Conservation (phyloP, 2,329 filamentous ascomycete genomes). For the Zymoseptoria tritici region DNA sequence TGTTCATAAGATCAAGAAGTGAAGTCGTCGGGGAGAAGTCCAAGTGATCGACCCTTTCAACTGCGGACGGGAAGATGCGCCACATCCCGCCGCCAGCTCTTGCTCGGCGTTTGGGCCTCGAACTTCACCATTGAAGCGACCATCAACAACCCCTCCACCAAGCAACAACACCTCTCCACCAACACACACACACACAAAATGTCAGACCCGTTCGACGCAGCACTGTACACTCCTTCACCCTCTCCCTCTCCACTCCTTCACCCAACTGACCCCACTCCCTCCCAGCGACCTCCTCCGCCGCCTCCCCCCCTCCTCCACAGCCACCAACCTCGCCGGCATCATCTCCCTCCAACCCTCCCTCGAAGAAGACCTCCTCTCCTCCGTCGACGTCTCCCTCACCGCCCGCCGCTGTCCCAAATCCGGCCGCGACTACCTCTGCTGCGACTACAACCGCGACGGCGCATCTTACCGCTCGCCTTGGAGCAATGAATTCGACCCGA, state of each 20-base stretch:
- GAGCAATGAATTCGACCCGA: constrained; percentile 89
- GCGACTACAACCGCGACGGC: constrained; percentile 99
- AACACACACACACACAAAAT: constrained; percentile 6
- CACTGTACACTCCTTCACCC: constrained; percentile 51
- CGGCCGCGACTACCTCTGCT: constrained; percentile 91
- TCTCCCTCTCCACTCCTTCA: background rate
- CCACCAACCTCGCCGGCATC: constrained; percentile 79
- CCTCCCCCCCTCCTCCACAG: constrained; percentile 88
- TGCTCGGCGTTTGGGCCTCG: too few species aligned
- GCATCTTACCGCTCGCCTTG: constrained; percentile 98
- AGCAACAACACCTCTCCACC: background rate
- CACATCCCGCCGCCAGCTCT: background rate
- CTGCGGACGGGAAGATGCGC: too few species aligned
- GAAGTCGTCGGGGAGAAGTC: too few species aligned
- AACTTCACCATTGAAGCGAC: background rate
- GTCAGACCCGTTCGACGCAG: constrained; percentile 63
- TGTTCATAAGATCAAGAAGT: too few species aligned
- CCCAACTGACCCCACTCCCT: constrained; percentile 5
- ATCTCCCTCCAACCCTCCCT: constrained; percentile 83
- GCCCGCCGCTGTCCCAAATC: constrained; percentile 79
- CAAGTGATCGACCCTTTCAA: background rate
- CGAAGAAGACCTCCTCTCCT: constrained; percentile 94
- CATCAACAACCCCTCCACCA: background rate
- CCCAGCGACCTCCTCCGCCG: constrained; percentile 92
- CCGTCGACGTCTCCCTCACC: constrained; percentile 89